A percentile compares a stretch with the other conserved stretches of the same genome.
Conservation (phyloP, 306 rosid species). For the Neltuma alba region DNA sequence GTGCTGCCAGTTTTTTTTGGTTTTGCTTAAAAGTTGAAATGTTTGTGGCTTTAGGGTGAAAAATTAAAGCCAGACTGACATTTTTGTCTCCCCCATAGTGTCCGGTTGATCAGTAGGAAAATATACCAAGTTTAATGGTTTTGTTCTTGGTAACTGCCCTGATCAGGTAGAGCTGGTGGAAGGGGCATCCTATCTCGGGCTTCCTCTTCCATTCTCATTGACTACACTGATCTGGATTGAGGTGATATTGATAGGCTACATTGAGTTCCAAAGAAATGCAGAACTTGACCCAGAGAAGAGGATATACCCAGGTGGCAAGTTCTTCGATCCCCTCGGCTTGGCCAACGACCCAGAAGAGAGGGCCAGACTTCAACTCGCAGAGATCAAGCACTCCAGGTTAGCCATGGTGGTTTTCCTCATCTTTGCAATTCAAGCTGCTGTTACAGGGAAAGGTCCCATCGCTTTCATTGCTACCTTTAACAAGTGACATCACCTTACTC, state of each 20-base stretch:
- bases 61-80: neutral
- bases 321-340: constrained; percentile 75
- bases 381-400: constrained; percentile 74
- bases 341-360: constrained; percentile 64
- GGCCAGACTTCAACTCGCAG: constrained; percentile 76
- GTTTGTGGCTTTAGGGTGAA: neutral
- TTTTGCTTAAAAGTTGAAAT: no score
- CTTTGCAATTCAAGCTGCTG: constrained; percentile 79
- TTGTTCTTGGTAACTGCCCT: neutral
- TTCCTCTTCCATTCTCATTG: constrained; percentile 69
- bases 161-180: constrained; percentile 78
- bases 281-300: constrained; percentile 80
- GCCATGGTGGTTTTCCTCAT: constrained; percentile 80
- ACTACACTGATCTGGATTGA: constrained; percentile 79
- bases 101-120: neutral
- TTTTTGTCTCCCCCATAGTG: neutral
- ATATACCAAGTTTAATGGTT: neutral
- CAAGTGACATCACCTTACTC: constrained; percentile 40
- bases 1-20: no score
- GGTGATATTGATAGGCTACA: constrained; percentile 74
- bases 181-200: constrained; percentile 78
- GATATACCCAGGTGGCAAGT: constrained; percentile 77
- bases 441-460: constrained; percentile 77
- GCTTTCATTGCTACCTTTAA: constrained; percentile 70
- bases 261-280: constrained; percentile 78